These are phyloP conservation scores for Hylodesmum podocarpum DNA, from an alignment of 306 rosid species.

Conservation along the genomic window DNA sequence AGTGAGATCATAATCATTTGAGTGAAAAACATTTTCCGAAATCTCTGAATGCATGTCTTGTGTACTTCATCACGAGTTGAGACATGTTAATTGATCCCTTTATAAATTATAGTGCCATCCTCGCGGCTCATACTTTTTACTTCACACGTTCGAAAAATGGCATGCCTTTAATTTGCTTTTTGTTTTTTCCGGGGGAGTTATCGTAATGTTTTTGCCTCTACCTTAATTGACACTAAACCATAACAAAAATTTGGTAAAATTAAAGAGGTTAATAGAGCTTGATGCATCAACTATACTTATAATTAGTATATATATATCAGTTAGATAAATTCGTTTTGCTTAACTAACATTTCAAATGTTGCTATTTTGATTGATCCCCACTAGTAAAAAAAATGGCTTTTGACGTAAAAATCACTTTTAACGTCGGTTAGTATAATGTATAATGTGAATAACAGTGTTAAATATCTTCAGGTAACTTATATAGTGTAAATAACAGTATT, in stretches of 20 bases:
- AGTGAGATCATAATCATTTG: slow-evolving; percentile 18
- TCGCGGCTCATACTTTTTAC: slow-evolving; percentile 9
- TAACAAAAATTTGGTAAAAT: background rate
- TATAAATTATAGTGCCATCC: background rate
- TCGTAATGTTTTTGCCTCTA: slow-evolving; percentile 17
- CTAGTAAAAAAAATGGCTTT: too few species aligned
- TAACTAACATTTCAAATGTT: background rate
- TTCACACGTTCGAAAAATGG: slow-evolving; percentile 32
- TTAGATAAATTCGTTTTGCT: background rate
- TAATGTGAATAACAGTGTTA: background rate
- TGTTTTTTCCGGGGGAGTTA: background rate
- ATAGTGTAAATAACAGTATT: background rate
- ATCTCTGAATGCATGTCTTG: slow-evolving; percentile 38
- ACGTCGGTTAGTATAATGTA: too few species aligned
- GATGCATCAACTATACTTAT: background rate
- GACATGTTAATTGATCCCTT: slow-evolving; percentile 16
- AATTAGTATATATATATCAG: too few species aligned
- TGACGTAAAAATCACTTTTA: too few species aligned
- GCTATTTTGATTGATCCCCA: background rate
- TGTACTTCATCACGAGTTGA: slow-evolving; percentile 20
- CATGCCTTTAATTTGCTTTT: slow-evolving; percentile 40
- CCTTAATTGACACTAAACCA: slow-evolving; percentile 23
- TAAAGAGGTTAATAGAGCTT: background rate
- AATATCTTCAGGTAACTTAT: background rate
- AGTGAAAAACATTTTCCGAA: slow-evolving; percentile 36